Evolutionary conservation across 148 eudicot species (phyloP), one percentile per base, ranked within the genome.

Genomic region (Simmondsia chinensis): DNA sequence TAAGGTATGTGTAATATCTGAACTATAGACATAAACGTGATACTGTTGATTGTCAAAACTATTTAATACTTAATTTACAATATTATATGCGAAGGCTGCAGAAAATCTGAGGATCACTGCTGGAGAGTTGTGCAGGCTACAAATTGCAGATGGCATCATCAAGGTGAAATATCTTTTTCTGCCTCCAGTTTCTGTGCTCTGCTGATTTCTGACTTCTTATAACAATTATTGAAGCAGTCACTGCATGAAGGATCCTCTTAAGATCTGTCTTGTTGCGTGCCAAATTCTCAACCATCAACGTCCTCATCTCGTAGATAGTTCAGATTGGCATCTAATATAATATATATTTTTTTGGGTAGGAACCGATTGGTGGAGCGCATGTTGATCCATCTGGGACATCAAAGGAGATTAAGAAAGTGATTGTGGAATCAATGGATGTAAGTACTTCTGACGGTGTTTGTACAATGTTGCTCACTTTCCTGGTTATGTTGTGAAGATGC

Each of bases 351-450:
- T 14, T 23, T 31, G 43, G 39, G 47, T 72, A 85, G 95, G 95
- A 85, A 63, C 95, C 95, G 27, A 86, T 81, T 42, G 95, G 91
- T 39, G 95, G 95, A 56, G 95, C 91, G 42, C 95, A 85, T 72
- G 74, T 74, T 4, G 86, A 85, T 64, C 70, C 95, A 22, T 53
- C 85, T 43, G 81, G 95, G 95, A 85, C 91, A 28, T 81, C 91
- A 16, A 83, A 75, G 46, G 91, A 85, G 65, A 75, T 85, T 46
- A 85, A 56, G 65, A 65, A 43, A 20, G 95, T 86, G 26, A 69
- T 85, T 29, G 42, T 72, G 7, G 78, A 75, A 17, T 18, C 80
- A 36, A 85, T 88, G 96, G 94, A 80, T 51, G 96, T 88, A 61
- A 80, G 96, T 77, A 38, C 37, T 40, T 12, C 4, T 12, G 33